Evolutionary conservation across 1,284 basidiomycete genomes (phyloP), one percentile per base, ranked within the genome.

Genomic region (Irpex lacteus): DNA sequence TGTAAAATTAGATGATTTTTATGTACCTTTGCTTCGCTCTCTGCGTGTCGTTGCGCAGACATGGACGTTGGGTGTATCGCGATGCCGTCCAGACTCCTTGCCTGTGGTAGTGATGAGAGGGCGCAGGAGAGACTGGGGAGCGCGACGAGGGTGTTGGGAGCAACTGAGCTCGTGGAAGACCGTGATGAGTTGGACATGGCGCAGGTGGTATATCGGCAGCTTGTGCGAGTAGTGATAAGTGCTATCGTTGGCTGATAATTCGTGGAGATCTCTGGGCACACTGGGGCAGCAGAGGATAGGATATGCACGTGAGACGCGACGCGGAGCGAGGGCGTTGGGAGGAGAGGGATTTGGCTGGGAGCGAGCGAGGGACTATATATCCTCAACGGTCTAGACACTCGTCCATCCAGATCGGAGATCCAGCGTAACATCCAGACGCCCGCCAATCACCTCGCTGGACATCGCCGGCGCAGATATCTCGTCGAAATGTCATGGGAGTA

Each of bases 21-120:
- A 11, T 44, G 34, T 63, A 90, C 90, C 84, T 91, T 90, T 50
- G 88, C 89, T 75, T 91, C 86, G 69, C 88, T 89, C 74, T 90
- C 85, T 18, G 85, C 84, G 38, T 85, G 84, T 50, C 84, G 82
- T 61, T 85, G 82, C 0, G 85, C 83, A 67, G 88, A 88, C 85
- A 88, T 89, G 71, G 81, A 82, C 1, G 82, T 86, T 82, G 74
- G 85, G 75, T 92, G 90, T 0, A 92, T 76, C 0, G 84, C 77
- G 36, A 92, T 81, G 68, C 80, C 81, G 68, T 85, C 82, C 60
- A 92, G 79, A 76, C 82, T 87, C 69, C 84, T 89, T 2, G 89
- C 90, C 68, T 88, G 83, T 0, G 89, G 89, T 26, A 92, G 81
- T 0, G 83, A 80, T 57, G 87, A 85, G 63, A 92, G 83, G 0